A percentile compares a stretch with the other conserved stretches of the same genome.
phyloP scores from a whole-genome alignment of 768 basidiomycete genomes.

The Leccinum pellstonianum region DNA sequence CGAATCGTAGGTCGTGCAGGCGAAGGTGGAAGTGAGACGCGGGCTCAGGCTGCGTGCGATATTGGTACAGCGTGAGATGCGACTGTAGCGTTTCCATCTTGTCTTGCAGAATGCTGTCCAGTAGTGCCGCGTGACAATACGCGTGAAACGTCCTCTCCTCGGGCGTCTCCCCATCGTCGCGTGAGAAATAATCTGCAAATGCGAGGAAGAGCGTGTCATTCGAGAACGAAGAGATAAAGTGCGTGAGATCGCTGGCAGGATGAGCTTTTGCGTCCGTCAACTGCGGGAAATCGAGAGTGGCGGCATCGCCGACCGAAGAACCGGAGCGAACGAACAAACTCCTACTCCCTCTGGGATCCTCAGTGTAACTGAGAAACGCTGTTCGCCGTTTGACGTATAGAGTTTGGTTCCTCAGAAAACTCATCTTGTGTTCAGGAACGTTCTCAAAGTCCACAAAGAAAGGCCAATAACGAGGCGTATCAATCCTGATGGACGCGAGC shows the following conservation, averaged over 20 bases:
- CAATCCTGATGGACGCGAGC: conserved; percentile 78
- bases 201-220: conserved; percentile 77
- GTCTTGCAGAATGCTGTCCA: conserved; percentile 91
- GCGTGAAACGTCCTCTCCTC: conserved; percentile 62
- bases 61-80: conserved; percentile 69
- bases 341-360: conserved; percentile 26
- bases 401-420: conserved; percentile 43
- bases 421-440: conserved; percentile 63
- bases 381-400: too few relatives aligned
- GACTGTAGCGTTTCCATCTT: conserved; percentile 77
- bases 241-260: conserved; percentile 70
- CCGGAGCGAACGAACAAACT: conserved; percentile 77
- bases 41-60: conserved; percentile 57
- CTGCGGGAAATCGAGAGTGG: conserved; percentile 82
- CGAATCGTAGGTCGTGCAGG: conserved; percentile 72
- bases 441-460: conserved; percentile 78
- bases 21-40: conserved; percentile 65
- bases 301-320: conserved; percentile 53
- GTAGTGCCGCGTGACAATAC: conserved; percentile 72
- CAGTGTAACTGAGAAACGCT: conserved; percentile 53
- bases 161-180: conserved; percentile 55
- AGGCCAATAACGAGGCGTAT: conserved; percentile 95
- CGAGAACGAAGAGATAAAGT: conserved; percentile 86
- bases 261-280: conserved; percentile 63
- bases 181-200: conserved; percentile 77